Base-by-base conservation (phyloP, 495 filamentous ascomycete genomes). In the Neurospora sp. region DNA sequence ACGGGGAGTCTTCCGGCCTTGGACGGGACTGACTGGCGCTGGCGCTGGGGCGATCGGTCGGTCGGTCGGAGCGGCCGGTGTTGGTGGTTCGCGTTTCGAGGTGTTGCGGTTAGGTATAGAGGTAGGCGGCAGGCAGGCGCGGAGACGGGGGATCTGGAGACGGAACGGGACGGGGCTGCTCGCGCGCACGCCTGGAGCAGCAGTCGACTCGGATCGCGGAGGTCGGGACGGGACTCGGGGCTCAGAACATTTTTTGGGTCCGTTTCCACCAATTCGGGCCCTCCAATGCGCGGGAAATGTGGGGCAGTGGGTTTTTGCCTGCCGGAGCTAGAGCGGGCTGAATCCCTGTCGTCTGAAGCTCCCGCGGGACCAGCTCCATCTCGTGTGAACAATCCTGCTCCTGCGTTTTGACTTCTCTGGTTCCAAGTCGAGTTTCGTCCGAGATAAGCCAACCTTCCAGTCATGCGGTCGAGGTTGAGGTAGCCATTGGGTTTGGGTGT, bases 161-260 rank as follows among this genome's bases (percentile, higher is more conserved):
- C 54, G 54, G 23, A 62, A 62, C 54, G 54, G 54, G 23, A 62
- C 27, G 27, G 54, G 54, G 54, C 54, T 62, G 54, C 54, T 62
- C 54, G 27, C 54, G 54, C 54, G 54, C 54, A 62, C 54, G 54
- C 54, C 54, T 62, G 54, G 54, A 35, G 54, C 54, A 62, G 54
- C 54, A 62, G 54, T 62, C 54, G 12, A 62, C 12, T 62, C 54
- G 54, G 54, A 62, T 62, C 54, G 54, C 54, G 54, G 54, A 62
- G 54, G 54, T 62, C 54, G 27, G 54, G 27, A 35, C 70, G 27
- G 42, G 40, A 71, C 27, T 71, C 27, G 62, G 72, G 76, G 70
- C 71, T 72, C 59, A 59, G 69, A 79, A 79, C 77, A 77, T 75
- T 79, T 79, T 79, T 79, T 76, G 75, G 73, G 41, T 39, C 18